Conservation (phyloP, 768 basidiomycete species). For the Macrolepiota albuminosa region DNA sequence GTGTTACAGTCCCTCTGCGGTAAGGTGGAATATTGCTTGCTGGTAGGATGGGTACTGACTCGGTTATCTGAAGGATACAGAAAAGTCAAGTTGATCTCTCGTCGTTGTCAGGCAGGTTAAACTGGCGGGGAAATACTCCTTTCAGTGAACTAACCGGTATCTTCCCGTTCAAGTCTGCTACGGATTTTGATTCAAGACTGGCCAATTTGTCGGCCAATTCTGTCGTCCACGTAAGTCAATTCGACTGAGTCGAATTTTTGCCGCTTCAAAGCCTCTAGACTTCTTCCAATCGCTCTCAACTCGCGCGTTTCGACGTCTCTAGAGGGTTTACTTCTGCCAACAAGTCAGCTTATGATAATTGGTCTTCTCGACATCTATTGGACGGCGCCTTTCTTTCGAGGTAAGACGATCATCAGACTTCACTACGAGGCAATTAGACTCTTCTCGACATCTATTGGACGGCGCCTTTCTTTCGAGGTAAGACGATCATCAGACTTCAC, state of each 20-base stretch:
- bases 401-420: conserved; percentile 23
- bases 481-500: conserved; percentile 8
- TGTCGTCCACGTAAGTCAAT: conserved; percentile 16
- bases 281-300: conserved; percentile 18
- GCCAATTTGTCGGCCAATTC: conserved; percentile 36
- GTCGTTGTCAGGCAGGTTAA: conserved; percentile 39
- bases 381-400: conserved; percentile 28
- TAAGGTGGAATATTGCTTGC: conserved; percentile 19
- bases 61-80: conserved; percentile 23
- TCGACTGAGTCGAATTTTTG: background rate
- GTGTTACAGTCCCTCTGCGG: conserved; percentile 56
- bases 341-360: conserved; percentile 32
- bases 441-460: conserved; percentile 22
- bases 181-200: conserved; percentile 24
- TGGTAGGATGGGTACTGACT: conserved; percentile 2
- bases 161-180: conserved; percentile 36
- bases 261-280: background rate
- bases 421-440: conserved; percentile 4
- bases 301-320: conserved; percentile 48
- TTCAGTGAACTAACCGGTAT: conserved; percentile 55
- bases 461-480: conserved; percentile 34
- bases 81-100: conserved; percentile 33
- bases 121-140: conserved; percentile 46
- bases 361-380: conserved; percentile 27
- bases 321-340: conserved; percentile 49